A percentile compares a stretch with the other conserved stretches of the same genome.
These are phyloP conservation scores for Starmerella lactis-condensi DNA, from an alignment of 805 yeast genomes.

Conservation along the genomic window DNA sequence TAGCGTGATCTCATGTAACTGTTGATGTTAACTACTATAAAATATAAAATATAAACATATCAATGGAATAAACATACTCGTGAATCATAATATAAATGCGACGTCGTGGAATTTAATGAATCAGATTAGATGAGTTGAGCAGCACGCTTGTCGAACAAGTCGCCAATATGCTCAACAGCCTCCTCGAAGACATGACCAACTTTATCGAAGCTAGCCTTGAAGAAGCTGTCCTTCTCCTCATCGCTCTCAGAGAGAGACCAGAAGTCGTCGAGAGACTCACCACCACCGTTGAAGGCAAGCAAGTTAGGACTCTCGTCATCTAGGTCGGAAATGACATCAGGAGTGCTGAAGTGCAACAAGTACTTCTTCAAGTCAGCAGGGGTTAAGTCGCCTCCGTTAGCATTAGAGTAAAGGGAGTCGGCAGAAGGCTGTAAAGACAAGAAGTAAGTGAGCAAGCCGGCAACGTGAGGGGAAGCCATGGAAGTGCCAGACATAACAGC, in stretches of 20 bases:
- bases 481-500: conserved; percentile 65
- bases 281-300: conserved; percentile 45
- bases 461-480: conserved; percentile 95
- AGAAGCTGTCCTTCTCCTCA: conserved; percentile 4
- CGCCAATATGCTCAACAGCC: conserved; percentile 7
- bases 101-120: too few relatives aligned
- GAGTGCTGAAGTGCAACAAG: conserved; percentile 35
- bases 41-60: too few relatives aligned
- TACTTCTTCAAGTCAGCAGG: conserved; percentile 37
- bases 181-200: conserved; percentile 8
- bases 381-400: conserved; percentile 29
- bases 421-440: conserved; percentile 63
- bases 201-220: conserved; percentile 2
- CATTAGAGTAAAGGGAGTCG: conserved; percentile 33
- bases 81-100: too few relatives aligned
- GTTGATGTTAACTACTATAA: too few relatives aligned
- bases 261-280: conserved; percentile 34
- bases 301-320: conserved; percentile 37
- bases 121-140: too few relatives aligned
- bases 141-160: conserved; percentile 10
- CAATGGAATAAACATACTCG: too few relatives aligned
- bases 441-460: conserved; percentile 79
- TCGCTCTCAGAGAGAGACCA: conserved; percentile 21
- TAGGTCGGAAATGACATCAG: conserved; percentile 30
- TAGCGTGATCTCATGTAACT: too few relatives aligned